A percentile compares a stretch with the other conserved stretches of the same genome.
Conservation (phyloP, 768 basidiomycete species). For the Leccinum pellstonianum region DNA sequence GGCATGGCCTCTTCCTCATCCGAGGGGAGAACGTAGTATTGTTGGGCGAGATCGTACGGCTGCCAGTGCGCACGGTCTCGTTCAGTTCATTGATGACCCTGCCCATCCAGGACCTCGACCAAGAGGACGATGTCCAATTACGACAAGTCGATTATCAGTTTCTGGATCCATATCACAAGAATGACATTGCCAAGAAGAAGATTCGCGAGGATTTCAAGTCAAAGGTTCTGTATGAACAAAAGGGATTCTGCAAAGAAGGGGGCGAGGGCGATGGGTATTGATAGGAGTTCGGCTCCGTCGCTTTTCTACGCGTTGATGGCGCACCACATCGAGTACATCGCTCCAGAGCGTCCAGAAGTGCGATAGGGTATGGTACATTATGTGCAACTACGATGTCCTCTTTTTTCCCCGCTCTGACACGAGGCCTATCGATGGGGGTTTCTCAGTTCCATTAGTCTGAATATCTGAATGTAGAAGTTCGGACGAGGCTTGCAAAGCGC, state of each 20-base stretch:
- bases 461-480: slow-evolving; percentile 37
- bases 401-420: slow-evolving; percentile 58
- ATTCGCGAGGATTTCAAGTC: slow-evolving; percentile 81
- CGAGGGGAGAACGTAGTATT: slow-evolving; percentile 98
- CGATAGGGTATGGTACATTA: slow-evolving; percentile 22
- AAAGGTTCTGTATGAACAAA: slow-evolving; percentile 75
- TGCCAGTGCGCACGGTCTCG: slow-evolving; percentile 5
- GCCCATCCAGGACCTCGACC: slow-evolving; percentile 75
- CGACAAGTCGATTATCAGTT: slow-evolving; percentile 69
- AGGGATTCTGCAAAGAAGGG: slow-evolving; percentile 93
- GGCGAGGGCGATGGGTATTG: slow-evolving; percentile 96
- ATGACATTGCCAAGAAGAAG: slow-evolving; percentile 72
- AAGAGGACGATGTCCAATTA: slow-evolving; percentile 84
- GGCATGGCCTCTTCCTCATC: slow-evolving; percentile 89
- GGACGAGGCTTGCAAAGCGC: slow-evolving; percentile 32
- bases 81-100: slow-evolving; percentile 4
- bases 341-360: slow-evolving; percentile 13
- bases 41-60: slow-evolving; percentile 90
- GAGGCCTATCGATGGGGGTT: slow-evolving; percentile 38
- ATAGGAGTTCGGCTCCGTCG: slow-evolving; percentile 16
- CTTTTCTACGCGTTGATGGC: slow-evolving; percentile 7
- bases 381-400: slow-evolving; percentile 41
- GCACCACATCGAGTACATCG: slow-evolving; percentile 18
- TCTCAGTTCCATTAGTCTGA: slow-evolving; percentile 47
- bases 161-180: slow-evolving; percentile 70